phyloP scores from a whole-genome alignment of 139 green algal species.

The Chlorella ohadii region DNA sequence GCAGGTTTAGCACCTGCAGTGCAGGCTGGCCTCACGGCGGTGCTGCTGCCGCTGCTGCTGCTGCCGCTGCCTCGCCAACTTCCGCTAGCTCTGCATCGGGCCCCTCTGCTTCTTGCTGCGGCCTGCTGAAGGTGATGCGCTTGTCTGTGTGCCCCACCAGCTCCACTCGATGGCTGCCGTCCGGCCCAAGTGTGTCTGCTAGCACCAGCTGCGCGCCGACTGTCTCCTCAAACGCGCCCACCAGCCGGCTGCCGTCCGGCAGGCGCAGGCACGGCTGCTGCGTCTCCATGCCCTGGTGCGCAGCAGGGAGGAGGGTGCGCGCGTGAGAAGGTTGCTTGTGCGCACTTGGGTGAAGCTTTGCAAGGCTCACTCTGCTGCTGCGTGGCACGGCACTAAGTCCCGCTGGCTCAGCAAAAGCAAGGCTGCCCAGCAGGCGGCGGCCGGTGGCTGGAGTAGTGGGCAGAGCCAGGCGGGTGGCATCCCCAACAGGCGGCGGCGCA shows the following conservation, averaged over 20 bases:
- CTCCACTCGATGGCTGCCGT: conserved; percentile 11
- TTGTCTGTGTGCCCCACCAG: conserved; percentile 30
- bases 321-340: too few species aligned
- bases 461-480: too few species aligned
- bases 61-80: background rate
- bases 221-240: conserved; percentile 28
- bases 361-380: too few species aligned
- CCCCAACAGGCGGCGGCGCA: too few species aligned
- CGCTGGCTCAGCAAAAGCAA: too few species aligned
- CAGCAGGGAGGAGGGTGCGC: too few species aligned
- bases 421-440: too few species aligned
- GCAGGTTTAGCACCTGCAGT: background rate
- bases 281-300: conserved; percentile 25
- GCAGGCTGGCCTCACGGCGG: background rate
- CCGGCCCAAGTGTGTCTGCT: background rate
- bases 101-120: background rate
- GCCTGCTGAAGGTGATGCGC: conserved; percentile 8
- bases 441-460: too few species aligned
- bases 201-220: conserved; percentile 25
- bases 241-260: conserved; percentile 17
- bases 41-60: background rate
- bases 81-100: background rate
- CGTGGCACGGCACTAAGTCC: too few species aligned
- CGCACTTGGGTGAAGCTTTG: too few species aligned
- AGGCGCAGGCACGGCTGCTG: conserved; percentile 1